Evolutionary conservation across 2,329 filamentous ascomycete species (phyloP).

Genomic region (Verticillium zaregamsianum): DNA sequence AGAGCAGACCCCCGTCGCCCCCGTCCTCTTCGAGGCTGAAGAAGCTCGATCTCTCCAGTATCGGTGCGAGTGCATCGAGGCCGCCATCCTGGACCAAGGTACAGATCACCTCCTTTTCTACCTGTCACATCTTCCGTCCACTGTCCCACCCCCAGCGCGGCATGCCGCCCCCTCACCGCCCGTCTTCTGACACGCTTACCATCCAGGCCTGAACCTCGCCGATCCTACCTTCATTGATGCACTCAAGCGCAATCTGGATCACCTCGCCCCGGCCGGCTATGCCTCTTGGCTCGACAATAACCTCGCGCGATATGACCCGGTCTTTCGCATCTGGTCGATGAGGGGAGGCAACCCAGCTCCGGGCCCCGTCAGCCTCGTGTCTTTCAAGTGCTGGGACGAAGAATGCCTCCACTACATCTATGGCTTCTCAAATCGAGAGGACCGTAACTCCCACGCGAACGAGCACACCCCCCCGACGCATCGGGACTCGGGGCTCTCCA

Average conservation of each 20-base stretch:
- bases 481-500: slow-evolving; percentile 40
- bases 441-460: slow-evolving; percentile 46
- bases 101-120: slow-evolving; percentile 16
- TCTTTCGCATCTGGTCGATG: slow-evolving; percentile 35
- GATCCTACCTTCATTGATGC: slow-evolving; percentile 33
- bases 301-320: slow-evolving; percentile 42
- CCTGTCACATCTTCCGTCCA: not conserved
- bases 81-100: slow-evolving; percentile 45
- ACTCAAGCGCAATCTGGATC: slow-evolving; percentile 29
- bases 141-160: slow-evolving; percentile 1
- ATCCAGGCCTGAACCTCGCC: slow-evolving; percentile 37
- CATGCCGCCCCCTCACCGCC: not conserved
- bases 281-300: slow-evolving; percentile 49
- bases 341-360: slow-evolving; percentile 18
- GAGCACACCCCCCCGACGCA: slow-evolving; percentile 37
- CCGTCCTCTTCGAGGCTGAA: slow-evolving; percentile 49
- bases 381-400: slow-evolving; percentile 53
- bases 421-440: slow-evolving; percentile 46
- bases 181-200: slow-evolving; percentile 8
- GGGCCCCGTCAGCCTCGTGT: slow-evolving; percentile 24
- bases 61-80: slow-evolving; percentile 55
- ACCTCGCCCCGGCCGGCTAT: slow-evolving; percentile 43
- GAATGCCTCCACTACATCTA: slow-evolving; percentile 55
- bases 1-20: slow-evolving; percentile 36
- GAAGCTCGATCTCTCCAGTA: slow-evolving; percentile 55